phyloP scores from a whole-genome alignment of 2,329 filamentous ascomycete species.

The Trichoderma atroviride region DNA sequence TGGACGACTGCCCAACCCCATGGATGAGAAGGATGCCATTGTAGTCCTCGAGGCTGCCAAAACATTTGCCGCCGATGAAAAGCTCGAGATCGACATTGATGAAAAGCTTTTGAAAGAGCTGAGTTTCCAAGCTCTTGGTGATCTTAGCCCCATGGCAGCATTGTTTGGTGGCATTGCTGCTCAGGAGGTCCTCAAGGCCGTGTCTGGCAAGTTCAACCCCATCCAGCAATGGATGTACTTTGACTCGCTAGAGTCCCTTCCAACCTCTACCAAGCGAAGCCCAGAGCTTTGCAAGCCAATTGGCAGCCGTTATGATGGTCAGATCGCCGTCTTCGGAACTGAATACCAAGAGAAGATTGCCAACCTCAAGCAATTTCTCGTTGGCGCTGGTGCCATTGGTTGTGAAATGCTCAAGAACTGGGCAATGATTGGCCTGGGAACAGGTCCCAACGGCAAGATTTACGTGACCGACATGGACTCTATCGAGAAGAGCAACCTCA shows the following conservation, averaged over 20 bases:
- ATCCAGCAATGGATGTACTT: constrained; percentile 96
- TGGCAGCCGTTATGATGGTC: constrained; percentile 89
- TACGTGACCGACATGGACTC: constrained; percentile 97
- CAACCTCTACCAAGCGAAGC: constrained; percentile 71
- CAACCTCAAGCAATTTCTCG: constrained; percentile 89
- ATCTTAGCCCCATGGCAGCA: constrained; percentile 88
- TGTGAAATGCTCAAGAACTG: constrained; percentile 99
- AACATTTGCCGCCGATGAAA: constrained; percentile 71
- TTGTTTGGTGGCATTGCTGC: constrained; percentile 93
- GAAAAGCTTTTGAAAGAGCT: constrained; percentile 92
- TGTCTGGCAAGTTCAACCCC: constrained; percentile 97
- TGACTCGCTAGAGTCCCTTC: constrained; percentile 94
- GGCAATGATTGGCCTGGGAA: constrained; percentile 96
- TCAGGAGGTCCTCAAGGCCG: constrained; percentile 93
- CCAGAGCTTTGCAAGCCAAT: constrained; percentile 86
- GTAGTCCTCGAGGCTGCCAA: constrained; percentile 77
- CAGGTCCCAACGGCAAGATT: constrained; percentile 85
- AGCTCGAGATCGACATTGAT: constrained; percentile 71
- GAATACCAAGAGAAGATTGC: constrained; percentile 93
- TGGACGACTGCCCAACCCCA: constrained; percentile 75
- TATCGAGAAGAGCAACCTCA: constrained; percentile 98
- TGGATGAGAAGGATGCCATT: constrained; percentile 81
- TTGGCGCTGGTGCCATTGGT: constrained; percentile 94
- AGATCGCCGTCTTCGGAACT: constrained; percentile 92
- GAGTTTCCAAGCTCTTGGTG: constrained; percentile 90